Base-by-base conservation (phyloP, 2,329 filamentous ascomycete species). In the Talaromyces piceae region DNA sequence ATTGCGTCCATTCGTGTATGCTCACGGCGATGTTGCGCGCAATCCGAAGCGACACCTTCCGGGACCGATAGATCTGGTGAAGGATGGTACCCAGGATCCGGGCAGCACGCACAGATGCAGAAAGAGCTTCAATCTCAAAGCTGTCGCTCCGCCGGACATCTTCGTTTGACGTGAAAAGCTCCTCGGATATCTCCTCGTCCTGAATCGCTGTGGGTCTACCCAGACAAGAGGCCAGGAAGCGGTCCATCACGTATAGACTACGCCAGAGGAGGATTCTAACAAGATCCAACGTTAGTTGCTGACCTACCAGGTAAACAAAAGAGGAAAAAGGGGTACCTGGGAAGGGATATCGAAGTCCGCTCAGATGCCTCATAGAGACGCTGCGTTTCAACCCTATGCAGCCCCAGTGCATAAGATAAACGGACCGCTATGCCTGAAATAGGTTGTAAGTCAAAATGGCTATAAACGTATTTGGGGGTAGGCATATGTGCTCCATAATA, bases 221-320 rank as follows among this genome's bases (percentile, higher is more conserved):
- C 1, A 87, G 68, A 1, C 80, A 81, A 22, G 80, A 78, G 1
- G 82, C 77, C 1, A 86, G 69, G 47, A 86, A 81, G 13, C 79
- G 74, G 59, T 87, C 83, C 6, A 86, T 72, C 12, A 86, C 71
- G 53, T 83, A 85, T 0, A 87, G 65, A 9, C 80, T 82, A 51
- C 78, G 77, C 83, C 82, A 86, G 3, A 86, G 64, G 45, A 80
- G 84, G 28, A 52, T 54, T 28, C 57, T 58, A 30, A 48, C n/a
- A 28, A 13, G 13, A 33, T 26, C 45, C n/a, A 48, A 20, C 8
- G 45, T 45, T 48, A 12, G 37, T 45, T 55, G n/a, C n/a, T 77
- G 70, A 47, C 80, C 72, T 9, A 73, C 67, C 1, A 61, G 7
- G 25, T 25, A 25, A 37, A 9, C 16, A 13, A 47, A 11, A 44